Conservation (phyloP, 2,329 filamentous ascomycete species). For the Apiospora pterosperma region DNA sequence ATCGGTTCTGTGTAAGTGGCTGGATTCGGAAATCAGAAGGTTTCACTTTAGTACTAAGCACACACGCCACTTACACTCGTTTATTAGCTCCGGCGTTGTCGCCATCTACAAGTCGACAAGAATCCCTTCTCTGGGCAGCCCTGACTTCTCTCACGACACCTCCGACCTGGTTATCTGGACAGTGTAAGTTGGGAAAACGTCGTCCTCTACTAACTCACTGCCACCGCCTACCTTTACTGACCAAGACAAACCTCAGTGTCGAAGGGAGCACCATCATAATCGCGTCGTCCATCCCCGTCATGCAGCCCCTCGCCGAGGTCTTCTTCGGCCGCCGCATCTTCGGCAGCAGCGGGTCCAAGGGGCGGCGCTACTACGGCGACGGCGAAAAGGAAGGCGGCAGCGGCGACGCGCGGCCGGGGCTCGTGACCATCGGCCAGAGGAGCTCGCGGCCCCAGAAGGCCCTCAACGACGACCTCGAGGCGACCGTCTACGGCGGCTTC, state of each 20-base stretch:
- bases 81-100: conserved; percentile 10
- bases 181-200: conserved; percentile 14
- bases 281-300: conserved; percentile 25
- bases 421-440: background rate
- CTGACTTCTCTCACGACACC: conserved; percentile 14
- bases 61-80: no score
- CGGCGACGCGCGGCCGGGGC: background rate
- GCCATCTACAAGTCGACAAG: conserved; percentile 16
- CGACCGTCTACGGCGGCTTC: background rate
- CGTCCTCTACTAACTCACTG: background rate
- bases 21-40: background rate
- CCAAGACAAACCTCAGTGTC: conserved; percentile 12
- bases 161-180: conserved; percentile 17
- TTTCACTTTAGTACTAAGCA: background rate
- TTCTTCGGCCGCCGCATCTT: conserved; percentile 8
- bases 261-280: conserved; percentile 27
- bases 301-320: conserved; percentile 22
- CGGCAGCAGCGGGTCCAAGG: background rate
- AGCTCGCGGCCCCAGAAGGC: background rate
- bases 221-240: background rate
- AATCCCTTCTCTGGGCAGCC: conserved; percentile 9
- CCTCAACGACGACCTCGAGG: background rate
- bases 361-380: background rate
- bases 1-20: conserved; percentile 21
- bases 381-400: background rate